Evolutionary conservation across 306 rosid genomes (phyloP).

Genomic region (Inga laurina): DNA sequence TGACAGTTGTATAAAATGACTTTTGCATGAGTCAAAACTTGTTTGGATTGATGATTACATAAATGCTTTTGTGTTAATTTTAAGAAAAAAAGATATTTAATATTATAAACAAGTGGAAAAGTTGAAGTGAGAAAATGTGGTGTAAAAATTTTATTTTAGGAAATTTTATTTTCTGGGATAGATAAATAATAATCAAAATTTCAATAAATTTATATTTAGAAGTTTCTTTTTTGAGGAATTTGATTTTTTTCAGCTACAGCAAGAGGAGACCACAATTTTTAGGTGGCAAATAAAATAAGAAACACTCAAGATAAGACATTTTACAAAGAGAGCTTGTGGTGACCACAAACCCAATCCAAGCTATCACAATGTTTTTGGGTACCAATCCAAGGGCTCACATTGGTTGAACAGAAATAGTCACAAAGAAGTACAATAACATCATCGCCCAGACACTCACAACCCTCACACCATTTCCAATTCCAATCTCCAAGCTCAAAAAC

Average conservation of each 20-base stretch:
- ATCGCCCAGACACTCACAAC: no score
- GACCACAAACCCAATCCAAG: neutral
- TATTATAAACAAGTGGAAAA: no score
- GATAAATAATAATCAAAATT: neutral
- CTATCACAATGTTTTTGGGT: neutral
- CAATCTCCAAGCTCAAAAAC: neutral
- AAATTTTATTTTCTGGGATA: neutral
- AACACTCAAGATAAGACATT: conserved; percentile 62
- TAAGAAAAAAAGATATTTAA: no score
- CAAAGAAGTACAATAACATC: no score
- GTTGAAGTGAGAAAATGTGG: no score
- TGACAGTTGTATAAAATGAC: no score
- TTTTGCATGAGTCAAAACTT: no score
- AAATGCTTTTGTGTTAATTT: no score
- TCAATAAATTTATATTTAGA: neutral
- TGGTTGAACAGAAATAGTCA: no score
- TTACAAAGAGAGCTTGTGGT: conserved; percentile 65
- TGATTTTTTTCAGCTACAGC: neutral
- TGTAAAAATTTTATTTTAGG: no score
- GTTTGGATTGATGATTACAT: no score
- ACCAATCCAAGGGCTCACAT: neutral
- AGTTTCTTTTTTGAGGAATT: neutral
- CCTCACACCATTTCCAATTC: neutral
- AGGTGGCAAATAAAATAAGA: conserved; percentile 16
- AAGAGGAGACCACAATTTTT: neutral